These are phyloP conservation scores for Leptographium wingfieldii DNA, from an alignment of 2,329 filamentous ascomycete species.

Conservation along the genomic window DNA sequence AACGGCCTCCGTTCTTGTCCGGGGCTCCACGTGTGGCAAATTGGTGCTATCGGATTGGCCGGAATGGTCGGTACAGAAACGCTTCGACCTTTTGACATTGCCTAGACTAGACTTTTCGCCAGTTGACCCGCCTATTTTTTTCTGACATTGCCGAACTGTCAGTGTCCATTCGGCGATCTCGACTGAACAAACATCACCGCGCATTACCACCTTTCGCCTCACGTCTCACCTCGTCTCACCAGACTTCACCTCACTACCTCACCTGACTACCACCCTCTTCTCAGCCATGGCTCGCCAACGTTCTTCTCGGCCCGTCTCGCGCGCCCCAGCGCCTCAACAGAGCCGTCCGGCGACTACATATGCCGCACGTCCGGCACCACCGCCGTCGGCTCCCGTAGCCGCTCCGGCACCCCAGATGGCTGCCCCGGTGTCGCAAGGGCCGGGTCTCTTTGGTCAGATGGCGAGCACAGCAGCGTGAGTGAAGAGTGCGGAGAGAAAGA, in stretches of 20 bases:
- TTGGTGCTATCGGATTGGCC: slow-evolving; percentile 10
- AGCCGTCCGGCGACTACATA: slow-evolving; percentile 59
- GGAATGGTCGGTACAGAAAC: slow-evolving; percentile 5
- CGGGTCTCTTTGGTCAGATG: slow-evolving; percentile 92
- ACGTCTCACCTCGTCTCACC: background rate
- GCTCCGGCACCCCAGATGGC: slow-evolving; percentile 35
- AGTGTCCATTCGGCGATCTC: background rate
- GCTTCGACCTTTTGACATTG: background rate
- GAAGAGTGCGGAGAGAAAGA: background rate
- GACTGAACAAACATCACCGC: background rate
- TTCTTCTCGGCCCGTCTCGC: slow-evolving; percentile 51
- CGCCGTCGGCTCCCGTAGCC: slow-evolving; percentile 24
- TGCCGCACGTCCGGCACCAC: slow-evolving; percentile 35
- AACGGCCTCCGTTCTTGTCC: background rate
- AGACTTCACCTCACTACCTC: background rate
- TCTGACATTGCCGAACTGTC: background rate
- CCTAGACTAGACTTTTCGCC: background rate
- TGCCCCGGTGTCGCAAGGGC: slow-evolving; percentile 42
- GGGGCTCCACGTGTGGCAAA: slow-evolving; percentile 9
- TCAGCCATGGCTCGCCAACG: slow-evolving; percentile 62
- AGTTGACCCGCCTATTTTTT: background rate
- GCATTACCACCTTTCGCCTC: too few relatives aligned
- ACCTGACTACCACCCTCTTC: background rate
- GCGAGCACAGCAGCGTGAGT: slow-evolving; percentile 70
- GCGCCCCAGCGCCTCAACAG: slow-evolving; percentile 49